A percentile compares a stretch with the other conserved stretches of the same genome.
Evolutionary conservation across 129 eudicot genomes (phyloP).

Genomic region (Flaveria trinervia): DNA sequence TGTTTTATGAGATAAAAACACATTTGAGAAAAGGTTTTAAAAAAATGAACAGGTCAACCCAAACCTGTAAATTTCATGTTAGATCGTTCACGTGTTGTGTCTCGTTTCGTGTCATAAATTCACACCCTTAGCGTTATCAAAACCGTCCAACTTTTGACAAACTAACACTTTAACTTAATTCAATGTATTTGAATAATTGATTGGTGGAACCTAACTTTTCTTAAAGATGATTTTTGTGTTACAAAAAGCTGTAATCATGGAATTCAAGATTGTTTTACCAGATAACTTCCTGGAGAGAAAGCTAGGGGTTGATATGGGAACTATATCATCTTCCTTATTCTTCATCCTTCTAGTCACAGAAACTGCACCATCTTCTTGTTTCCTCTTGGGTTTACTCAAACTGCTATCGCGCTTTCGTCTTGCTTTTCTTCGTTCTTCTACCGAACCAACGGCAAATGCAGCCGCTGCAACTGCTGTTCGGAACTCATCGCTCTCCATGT

Average conservation of each 20-base stretch:
- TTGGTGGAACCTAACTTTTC: too few relatives aligned
- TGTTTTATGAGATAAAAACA: too few relatives aligned
- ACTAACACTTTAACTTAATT: too few relatives aligned
- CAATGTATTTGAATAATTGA: too few relatives aligned
- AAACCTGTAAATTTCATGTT: too few relatives aligned
- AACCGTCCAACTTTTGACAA: too few relatives aligned
- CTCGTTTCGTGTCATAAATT: too few relatives aligned
- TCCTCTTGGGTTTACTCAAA: slow-evolving; percentile 29
- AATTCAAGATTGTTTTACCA: slow-evolving; percentile 35
- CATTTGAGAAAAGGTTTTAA: too few relatives aligned
- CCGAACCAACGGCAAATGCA: slow-evolving; percentile 61
- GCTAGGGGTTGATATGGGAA: slow-evolving; percentile 32
- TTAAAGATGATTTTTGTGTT: too few relatives aligned
- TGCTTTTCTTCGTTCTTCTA: slow-evolving; percentile 42
- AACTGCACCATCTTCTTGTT: slow-evolving; percentile 35
- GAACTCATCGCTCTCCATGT: slow-evolving; percentile 47
- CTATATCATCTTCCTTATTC: slow-evolving; percentile 31
- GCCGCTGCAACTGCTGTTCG: slow-evolving; percentile 91
- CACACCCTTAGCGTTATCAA: too few relatives aligned
- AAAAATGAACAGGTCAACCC: too few relatives aligned
- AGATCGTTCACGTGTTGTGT: too few relatives aligned
- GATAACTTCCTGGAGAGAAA: slow-evolving; percentile 39
- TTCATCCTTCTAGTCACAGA: slow-evolving; percentile 37
- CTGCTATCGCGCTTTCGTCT: slow-evolving; percentile 21
- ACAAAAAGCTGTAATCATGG: not conserved